Conservation (phyloP, 208 protist genomes). For the Leishmania martiniquensis region DNA sequence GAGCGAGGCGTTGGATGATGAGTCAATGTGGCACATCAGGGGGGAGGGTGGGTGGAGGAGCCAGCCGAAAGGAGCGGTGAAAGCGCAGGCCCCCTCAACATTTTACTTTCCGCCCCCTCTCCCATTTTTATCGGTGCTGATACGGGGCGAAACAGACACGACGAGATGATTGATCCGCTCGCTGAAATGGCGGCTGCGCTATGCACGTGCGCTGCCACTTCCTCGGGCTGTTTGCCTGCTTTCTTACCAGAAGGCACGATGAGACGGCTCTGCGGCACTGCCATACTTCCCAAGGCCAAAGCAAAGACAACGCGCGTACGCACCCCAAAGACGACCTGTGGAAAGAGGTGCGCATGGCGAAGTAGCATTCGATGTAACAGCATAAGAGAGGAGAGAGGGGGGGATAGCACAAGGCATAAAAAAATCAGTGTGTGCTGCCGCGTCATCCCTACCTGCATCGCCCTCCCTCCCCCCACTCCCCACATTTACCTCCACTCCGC, state of each 20-base stretch:
- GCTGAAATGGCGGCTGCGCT: background rate
- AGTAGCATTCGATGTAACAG: background rate
- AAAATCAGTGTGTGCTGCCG: background rate
- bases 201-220: background rate
- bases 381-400: background rate
- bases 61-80: too few species aligned
- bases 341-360: background rate
- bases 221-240: background rate
- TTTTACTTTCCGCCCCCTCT: background rate
- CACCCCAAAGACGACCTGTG: background rate
- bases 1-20: background rate
- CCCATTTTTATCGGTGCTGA: background rate
- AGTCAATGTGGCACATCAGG: too few species aligned
- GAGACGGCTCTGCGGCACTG: background rate
- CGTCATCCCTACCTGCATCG: background rate
- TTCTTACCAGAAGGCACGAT: background rate
- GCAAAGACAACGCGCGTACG: background rate
- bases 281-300: background rate
- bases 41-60: background rate
- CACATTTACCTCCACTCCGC: too few species aligned
- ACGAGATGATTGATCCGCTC: background rate
- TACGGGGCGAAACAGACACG: background rate
- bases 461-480: background rate
- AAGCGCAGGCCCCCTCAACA: background rate
- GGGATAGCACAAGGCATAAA: background rate